These are phyloP conservation scores for Xerocomus brunneocitrinus DNA, from an alignment of 768 basidiomycete species.

Conservation along the genomic window DNA sequence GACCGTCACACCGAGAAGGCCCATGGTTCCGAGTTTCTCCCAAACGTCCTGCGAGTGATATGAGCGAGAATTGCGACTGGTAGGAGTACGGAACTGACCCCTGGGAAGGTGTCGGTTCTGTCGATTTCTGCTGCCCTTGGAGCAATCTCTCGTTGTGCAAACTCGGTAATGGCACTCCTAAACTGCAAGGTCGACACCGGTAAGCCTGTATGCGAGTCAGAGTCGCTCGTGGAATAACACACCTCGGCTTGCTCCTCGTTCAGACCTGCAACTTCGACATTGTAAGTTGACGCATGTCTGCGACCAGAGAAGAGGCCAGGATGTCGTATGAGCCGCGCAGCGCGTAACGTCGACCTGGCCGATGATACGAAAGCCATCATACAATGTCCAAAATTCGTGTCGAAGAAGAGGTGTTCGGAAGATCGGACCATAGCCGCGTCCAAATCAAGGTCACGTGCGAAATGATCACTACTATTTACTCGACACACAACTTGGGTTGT, in stretches of 20 bases:
- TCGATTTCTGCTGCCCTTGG: slow-evolving; percentile 86
- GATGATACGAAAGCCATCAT: slow-evolving; percentile 13
- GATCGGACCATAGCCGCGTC: slow-evolving; percentile 16
- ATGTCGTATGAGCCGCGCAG: slow-evolving; percentile 1
- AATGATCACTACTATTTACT: slow-evolving; percentile 1
- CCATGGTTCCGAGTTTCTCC: slow-evolving; percentile 90
- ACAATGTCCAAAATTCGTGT: background rate
- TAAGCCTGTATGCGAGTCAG: background rate
- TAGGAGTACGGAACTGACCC: slow-evolving; percentile 39
- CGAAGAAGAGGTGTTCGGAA: background rate
- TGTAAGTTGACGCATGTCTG: slow-evolving; percentile 53
- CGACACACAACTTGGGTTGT: slow-evolving; percentile 19
- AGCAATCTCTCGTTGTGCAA: slow-evolving; percentile 79
- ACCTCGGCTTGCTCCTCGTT: slow-evolving; percentile 80
- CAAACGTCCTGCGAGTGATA: slow-evolving; percentile 62
- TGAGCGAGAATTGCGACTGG: slow-evolving; percentile 2
- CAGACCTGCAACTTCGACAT: slow-evolving; percentile 67
- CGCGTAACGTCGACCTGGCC: slow-evolving; percentile 9
- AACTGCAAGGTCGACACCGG: slow-evolving; percentile 48
- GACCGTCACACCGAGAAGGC: slow-evolving; percentile 84
- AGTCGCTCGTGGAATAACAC: slow-evolving; percentile 13
- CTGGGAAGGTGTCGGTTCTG: slow-evolving; percentile 75
- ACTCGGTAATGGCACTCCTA: slow-evolving; percentile 69
- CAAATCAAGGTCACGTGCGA: slow-evolving; percentile 7
- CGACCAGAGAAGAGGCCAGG: background rate